Conservation (phyloP, 2,329 filamentous ascomycete genomes). For the Apiospora aurea region DNA sequence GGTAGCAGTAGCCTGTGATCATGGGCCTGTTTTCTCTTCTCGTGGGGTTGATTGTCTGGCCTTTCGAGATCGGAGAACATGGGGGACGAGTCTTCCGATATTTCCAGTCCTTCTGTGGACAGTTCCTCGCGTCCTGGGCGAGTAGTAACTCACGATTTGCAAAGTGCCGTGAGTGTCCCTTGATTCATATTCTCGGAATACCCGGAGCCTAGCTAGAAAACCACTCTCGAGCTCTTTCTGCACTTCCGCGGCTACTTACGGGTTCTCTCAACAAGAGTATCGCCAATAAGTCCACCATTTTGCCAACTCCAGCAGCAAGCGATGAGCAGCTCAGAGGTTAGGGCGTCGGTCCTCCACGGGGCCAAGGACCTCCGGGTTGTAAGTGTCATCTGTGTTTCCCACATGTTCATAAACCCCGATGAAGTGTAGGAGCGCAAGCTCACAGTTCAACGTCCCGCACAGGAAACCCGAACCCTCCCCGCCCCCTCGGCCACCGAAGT, state of each 20-base stretch:
- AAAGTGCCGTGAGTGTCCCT: not conserved
- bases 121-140: not conserved
- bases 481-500: slow-evolving; percentile 63
- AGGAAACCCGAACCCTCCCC: slow-evolving; percentile 64
- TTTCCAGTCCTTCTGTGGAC: not conserved
- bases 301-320: not conserved
- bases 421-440: not conserved
- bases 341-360: slow-evolving; percentile 62
- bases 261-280: not conserved
- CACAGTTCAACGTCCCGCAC: slow-evolving; percentile 10
- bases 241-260: not conserved
- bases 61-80: slow-evolving; percentile 3
- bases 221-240: not conserved
- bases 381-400: slow-evolving; percentile 33
- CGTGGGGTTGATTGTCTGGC: not conserved
- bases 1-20: not conserved
- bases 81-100: not conserved
- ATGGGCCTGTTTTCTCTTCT: not conserved
- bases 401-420: too few species aligned
- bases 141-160: not conserved
- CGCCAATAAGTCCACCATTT: not conserved
- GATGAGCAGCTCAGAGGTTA: slow-evolving; percentile 43
- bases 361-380: slow-evolving; percentile 59
- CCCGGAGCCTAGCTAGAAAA: not conserved
- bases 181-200: not conserved